Evolutionary conservation across 345 rosid genomes (phyloP).

Genomic region (Sisymbrium altissimum): DNA sequence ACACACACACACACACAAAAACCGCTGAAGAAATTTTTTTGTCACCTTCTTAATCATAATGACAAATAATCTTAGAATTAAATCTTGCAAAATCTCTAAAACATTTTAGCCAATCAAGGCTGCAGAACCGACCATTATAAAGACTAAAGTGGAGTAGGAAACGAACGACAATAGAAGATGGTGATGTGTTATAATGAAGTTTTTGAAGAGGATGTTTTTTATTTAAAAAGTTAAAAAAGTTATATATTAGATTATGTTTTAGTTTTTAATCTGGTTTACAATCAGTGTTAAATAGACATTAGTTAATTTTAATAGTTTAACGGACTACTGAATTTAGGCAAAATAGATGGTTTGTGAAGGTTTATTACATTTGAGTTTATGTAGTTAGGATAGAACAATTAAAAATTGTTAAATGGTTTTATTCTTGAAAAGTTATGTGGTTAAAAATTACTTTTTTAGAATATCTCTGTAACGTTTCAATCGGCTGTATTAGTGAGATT

Average conservation of each 20-base stretch:
- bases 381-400: neutral
- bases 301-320: neutral
- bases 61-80: too few relatives aligned
- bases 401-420: neutral
- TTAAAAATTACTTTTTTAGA: neutral
- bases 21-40: neutral
- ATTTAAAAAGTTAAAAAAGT: neutral
- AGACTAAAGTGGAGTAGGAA: neutral
- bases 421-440: neutral
- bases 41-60: too few relatives aligned
- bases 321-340: neutral
- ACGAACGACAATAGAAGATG: neutral
- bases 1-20: too few relatives aligned
- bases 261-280: neutral
- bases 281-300: neutral
- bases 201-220: neutral
- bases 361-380: neutral
- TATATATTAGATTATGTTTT: neutral
- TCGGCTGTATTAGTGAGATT: too few relatives aligned
- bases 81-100: neutral
- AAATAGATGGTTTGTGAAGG: neutral
- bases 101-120: neutral
- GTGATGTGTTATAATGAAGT: neutral
- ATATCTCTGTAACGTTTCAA: too few relatives aligned
- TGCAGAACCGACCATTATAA: neutral